Evolutionary conservation across 805 yeast genomes (phyloP).

Genomic region (Kockiozyma suomiensis): DNA sequence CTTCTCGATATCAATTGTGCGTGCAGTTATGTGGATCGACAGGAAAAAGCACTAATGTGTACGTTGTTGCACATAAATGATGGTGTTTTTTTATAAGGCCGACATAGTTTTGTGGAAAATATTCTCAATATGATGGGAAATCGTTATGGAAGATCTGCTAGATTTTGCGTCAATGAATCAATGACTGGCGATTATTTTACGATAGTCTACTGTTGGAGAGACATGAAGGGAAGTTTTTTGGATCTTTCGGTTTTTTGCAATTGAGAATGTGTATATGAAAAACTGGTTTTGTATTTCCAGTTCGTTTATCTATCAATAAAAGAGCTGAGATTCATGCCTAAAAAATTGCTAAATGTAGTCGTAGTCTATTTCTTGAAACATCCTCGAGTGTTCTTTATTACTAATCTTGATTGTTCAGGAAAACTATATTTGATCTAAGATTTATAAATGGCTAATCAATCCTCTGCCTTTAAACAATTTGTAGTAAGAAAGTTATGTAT

Average conservation of each 20-base stretch:
- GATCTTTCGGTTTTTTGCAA: neutral
- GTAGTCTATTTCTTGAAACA: neutral
- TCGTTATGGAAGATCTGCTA: neutral
- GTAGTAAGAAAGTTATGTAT: too few species aligned
- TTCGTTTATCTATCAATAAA: slow-evolving; percentile 4
- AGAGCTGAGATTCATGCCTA: neutral
- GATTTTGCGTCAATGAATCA: neutral
- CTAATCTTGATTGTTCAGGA: too few species aligned
- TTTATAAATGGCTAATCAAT: neutral
- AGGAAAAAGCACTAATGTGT: neutral
- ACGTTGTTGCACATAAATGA: too few species aligned
- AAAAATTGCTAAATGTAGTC: neutral
- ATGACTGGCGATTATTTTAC: neutral
- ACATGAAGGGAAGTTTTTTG: neutral
- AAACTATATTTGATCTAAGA: too few species aligned
- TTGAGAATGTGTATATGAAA: neutral
- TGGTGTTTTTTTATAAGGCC: slow-evolving; percentile 1
- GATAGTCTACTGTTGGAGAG: neutral
- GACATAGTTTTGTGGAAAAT: slow-evolving; percentile 4
- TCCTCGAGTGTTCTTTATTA: too few species aligned
- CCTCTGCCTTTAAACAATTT: neutral
- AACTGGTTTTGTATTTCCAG: slow-evolving; percentile 12
- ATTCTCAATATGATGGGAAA: neutral
- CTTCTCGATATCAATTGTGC: neutral
- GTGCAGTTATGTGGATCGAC: slow-evolving; percentile 1